Conservation (phyloP, 2,329 filamentous ascomycete species). For the Trichoderma aggressivum region DNA sequence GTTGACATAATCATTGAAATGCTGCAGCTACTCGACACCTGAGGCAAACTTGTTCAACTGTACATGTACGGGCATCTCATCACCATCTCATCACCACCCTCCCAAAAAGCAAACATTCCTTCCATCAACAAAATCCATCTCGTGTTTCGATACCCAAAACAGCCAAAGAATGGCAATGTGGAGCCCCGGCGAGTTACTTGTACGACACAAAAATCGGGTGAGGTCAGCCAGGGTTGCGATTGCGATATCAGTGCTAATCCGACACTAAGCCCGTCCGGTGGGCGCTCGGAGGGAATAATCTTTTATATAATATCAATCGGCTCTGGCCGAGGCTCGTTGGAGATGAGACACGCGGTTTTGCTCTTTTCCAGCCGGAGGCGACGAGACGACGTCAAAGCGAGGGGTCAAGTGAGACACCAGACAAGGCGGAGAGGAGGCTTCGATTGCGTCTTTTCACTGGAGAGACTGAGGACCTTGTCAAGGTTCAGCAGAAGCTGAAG, state of each 20-base stretch:
- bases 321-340: neutral
- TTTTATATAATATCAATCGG: neutral
- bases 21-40: neutral
- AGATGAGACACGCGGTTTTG: neutral
- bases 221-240: slow-evolving; percentile 14
- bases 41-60: neutral
- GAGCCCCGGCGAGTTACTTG: neutral
- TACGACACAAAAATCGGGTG: slow-evolving; percentile 4
- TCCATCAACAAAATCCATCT: neutral
- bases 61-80: neutral
- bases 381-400: neutral
- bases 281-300: neutral
- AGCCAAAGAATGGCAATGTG: neutral
- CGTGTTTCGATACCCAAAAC: neutral
- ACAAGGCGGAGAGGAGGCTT: neutral
- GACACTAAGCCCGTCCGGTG: slow-evolving; percentile 1
- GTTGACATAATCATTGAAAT: neutral
- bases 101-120: neutral
- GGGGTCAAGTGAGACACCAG: neutral
- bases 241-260: slow-evolving; percentile 16
- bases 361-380: neutral
- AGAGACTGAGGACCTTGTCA: neutral
- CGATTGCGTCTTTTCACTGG: neutral
- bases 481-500: neutral
- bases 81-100: neutral